Evolutionary conservation across 805 yeast genomes (phyloP), one percentile per base, ranked within the genome.

Genomic region (Metschnikowia henanensis): DNA sequence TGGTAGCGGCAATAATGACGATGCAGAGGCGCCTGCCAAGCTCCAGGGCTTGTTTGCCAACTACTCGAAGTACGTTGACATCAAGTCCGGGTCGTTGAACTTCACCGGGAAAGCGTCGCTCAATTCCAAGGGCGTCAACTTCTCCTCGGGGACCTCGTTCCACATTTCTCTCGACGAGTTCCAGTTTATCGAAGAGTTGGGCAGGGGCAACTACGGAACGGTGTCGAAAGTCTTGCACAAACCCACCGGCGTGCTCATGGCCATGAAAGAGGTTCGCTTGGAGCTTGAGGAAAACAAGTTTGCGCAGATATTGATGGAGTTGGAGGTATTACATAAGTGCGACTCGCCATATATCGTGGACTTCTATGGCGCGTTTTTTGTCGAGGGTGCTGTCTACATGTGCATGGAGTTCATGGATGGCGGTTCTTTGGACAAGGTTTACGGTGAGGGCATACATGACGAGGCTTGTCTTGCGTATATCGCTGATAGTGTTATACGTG

Each of bases 361-460:
- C 57, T 94, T 94, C 57, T 94, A 87, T 60, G 99, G 99, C 33
- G 99, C 99, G 1, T 92, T 92, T 60, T 94, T 92, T 60, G 89
- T 89, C 25, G 99, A 94, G 66, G 97, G 97, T 36, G 96, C 97
- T 0, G 99, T 92, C 21, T 94, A 91, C 67, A 89, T 92, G 88
- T 94, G 98, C 68, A 92, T 92, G 79, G 99, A 92, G 67, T 88
- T 83, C 63, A 92, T 92, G 99, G 95, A 89, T 63, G 97, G 96
- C 37, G 96, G 97, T 0, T 88, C 97, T 0, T 68, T 92, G 46
- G 97, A 92, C 65, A 87, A 86, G 59, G 74, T 91, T 13, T 92
- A 90, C 64, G 84, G 81, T 3, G 62, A 63, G 22, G 75, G 76
- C 3, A 60, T 70, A 13, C 72, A 86, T 25, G 85, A 83, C 50